Evolutionary conservation across 2,329 filamentous ascomycete genomes (phyloP).

Genomic region (Magnaporthales sp.): DNA sequence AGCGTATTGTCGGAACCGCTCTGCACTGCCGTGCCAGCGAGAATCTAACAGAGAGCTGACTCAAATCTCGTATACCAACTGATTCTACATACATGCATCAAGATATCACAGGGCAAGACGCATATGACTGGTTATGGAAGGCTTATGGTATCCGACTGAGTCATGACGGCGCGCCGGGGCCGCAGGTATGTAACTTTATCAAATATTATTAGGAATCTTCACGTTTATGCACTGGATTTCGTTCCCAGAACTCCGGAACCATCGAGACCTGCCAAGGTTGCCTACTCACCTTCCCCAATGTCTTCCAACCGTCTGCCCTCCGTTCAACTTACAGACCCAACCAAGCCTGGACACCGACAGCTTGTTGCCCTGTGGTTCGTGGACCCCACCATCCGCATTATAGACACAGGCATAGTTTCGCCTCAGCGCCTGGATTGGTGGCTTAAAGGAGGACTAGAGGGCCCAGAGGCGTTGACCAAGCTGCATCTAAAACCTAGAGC

Average conservation of each 20-base stretch:
- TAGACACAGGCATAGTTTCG: slow-evolving; percentile 31
- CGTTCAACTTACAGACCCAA: slow-evolving; percentile 35
- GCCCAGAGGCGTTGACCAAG: neutral
- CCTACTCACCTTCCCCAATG: slow-evolving; percentile 33
- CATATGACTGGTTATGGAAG: slow-evolving; percentile 9
- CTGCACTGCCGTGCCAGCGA: slow-evolving; percentile 44
- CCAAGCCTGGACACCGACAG: slow-evolving; percentile 43
- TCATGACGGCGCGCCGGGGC: neutral
- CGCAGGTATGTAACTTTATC: neutral
- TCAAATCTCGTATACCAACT: slow-evolving; percentile 33
- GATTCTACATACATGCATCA: slow-evolving; percentile 6
- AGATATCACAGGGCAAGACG: slow-evolving; percentile 5
- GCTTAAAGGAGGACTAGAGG: slow-evolving; percentile 11
- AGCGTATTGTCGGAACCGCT: slow-evolving; percentile 46
- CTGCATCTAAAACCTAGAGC: too few relatives aligned
- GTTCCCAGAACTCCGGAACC: slow-evolving; percentile 33
- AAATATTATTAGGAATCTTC: neutral
- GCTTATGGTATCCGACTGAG: slow-evolving; percentile 12
- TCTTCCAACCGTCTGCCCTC: slow-evolving; percentile 37
- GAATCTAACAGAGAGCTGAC: slow-evolving; percentile 35
- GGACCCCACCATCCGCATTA: slow-evolving; percentile 41
- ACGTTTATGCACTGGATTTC: slow-evolving; percentile 12
- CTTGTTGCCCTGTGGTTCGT: slow-evolving; percentile 51
- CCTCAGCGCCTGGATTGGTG: slow-evolving; percentile 28
- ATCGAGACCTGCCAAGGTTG: slow-evolving; percentile 31